Percentiles rank a stretch among this genome's conserved stretches.
These are phyloP conservation scores for Trichaptum fuscoviolaceum DNA, from an alignment of 768 basidiomycete species.

Conservation along the genomic window DNA sequence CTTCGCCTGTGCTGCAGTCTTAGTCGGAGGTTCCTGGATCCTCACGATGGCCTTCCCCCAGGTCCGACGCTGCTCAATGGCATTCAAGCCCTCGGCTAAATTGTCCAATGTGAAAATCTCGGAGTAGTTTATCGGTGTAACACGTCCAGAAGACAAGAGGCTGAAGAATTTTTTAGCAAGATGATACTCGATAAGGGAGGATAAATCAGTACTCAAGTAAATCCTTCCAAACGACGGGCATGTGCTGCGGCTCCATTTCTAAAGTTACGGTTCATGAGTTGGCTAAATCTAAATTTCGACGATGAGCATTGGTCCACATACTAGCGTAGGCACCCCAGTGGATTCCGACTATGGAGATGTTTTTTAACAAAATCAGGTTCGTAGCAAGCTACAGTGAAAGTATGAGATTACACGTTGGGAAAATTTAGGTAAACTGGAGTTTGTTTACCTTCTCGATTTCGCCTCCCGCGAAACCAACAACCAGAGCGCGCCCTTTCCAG, in stretches of 20 bases:
- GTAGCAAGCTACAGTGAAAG: constrained; percentile 64
- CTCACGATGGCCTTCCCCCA: constrained; percentile 87
- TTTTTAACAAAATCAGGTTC: constrained; percentile 73
- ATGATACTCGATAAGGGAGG: neutral
- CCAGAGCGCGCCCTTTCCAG: constrained; percentile 88
- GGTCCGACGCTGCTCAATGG: constrained; percentile 77
- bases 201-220: constrained; percentile 50
- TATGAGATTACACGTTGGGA: neutral
- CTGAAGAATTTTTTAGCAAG: constrained; percentile 28
- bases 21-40: constrained; percentile 36
- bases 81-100: constrained; percentile 62
- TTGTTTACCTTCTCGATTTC: constrained; percentile 69
- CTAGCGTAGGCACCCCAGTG: constrained; percentile 82
- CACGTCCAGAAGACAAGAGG: constrained; percentile 58
- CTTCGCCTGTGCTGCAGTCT: neutral
- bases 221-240: constrained; percentile 66
- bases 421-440: neutral
- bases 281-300: neutral
- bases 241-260: constrained; percentile 63
- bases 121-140: constrained; percentile 67
- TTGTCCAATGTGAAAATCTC: constrained; percentile 64
- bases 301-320: constrained; percentile 30
- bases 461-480: constrained; percentile 91
- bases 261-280: constrained; percentile 4
- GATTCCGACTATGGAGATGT: constrained; percentile 76